Conservation (phyloP, 2,329 filamentous ascomycete genomes). For the Penicillium hordei region DNA sequence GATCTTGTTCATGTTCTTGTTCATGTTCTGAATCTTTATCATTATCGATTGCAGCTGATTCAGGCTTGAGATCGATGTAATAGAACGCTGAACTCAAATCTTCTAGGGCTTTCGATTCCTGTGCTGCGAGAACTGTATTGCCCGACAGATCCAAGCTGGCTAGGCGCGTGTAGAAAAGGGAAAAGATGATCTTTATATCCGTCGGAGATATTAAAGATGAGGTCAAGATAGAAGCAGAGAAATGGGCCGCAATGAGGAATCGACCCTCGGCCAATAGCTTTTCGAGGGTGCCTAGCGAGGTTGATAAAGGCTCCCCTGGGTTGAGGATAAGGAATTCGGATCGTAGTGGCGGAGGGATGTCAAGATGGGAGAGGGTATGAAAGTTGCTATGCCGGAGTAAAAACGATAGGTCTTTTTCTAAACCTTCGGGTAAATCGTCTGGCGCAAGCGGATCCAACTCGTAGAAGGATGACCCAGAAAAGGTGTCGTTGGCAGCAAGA, state of each 20-base stretch:
- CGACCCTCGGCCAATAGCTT: conserved; percentile 70
- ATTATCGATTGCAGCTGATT: conserved; percentile 40
- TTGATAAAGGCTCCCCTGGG: conserved; percentile 55
- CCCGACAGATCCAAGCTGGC: conserved; percentile 79
- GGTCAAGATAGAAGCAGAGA: conserved; percentile 45
- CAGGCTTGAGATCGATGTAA: conserved; percentile 37
- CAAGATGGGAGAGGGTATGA: conserved; percentile 69
- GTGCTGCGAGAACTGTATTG: conserved; percentile 65
- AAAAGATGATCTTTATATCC: conserved; percentile 68
- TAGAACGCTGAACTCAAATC: conserved; percentile 61
- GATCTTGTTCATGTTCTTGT: conserved; percentile 62
- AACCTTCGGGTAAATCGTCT: conserved; percentile 37
- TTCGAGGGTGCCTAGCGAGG: conserved; percentile 51
- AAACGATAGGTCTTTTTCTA: conserved; percentile 74
- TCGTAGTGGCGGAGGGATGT: conserved; percentile 65
- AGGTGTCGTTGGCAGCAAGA: conserved; percentile 17
- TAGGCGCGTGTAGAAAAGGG: conserved; percentile 75
- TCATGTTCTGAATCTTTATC: conserved; percentile 64
- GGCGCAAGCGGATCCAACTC: conserved; percentile 38
- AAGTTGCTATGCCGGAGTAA: conserved; percentile 79
- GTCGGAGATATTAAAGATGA: conserved; percentile 42
- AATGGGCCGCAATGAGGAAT: conserved; percentile 72
- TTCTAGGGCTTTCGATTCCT: conserved; percentile 63
- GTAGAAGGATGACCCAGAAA: conserved; percentile 32
- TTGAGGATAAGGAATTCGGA: conserved; percentile 64